Evolutionary conservation across 2,329 filamentous ascomycete species (phyloP).

Genomic region (Stagonosporopsis cucurbitacearum): DNA sequence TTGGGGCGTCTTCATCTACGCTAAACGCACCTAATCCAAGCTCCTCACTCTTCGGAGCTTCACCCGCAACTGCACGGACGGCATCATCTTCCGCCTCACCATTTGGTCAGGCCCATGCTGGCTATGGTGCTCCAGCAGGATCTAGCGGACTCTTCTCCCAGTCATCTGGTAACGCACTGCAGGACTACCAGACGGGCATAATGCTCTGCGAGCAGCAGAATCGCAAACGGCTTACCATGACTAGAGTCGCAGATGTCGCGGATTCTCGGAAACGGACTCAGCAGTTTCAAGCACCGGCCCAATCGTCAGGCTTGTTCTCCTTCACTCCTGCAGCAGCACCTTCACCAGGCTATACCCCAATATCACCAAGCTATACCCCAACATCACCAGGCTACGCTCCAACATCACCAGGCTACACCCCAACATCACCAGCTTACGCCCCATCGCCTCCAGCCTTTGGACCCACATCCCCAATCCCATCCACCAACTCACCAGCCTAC

Average conservation of each 20-base stretch:
- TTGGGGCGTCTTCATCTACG: too few relatives aligned
- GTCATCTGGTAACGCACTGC: conserved; percentile 51
- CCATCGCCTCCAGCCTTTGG: too few relatives aligned
- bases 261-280: neutral
- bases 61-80: neutral
- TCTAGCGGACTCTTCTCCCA: too few relatives aligned
- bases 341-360: too few relatives aligned
- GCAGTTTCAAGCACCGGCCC: neutral
- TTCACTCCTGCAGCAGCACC: neutral
- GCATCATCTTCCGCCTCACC: neutral
- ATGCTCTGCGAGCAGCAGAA: conserved; percentile 87
- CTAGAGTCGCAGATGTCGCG: neutral
- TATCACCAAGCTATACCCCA: neutral
- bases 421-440: neutral
- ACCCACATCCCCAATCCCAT: neutral
- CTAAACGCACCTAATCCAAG: neutral
- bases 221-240: conserved; percentile 80
- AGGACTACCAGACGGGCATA: conserved; percentile 84
- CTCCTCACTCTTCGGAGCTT: neutral
- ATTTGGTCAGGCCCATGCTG: too few relatives aligned
- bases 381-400: neutral
- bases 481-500: neutral
- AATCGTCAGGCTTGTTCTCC: neutral
- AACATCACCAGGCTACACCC: neutral
- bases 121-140: too few relatives aligned